Percentiles rank a stretch among this genome's conserved stretches.
Conservation (phyloP, 768 basidiomycete genomes). For the Suillus bovinus region DNA sequence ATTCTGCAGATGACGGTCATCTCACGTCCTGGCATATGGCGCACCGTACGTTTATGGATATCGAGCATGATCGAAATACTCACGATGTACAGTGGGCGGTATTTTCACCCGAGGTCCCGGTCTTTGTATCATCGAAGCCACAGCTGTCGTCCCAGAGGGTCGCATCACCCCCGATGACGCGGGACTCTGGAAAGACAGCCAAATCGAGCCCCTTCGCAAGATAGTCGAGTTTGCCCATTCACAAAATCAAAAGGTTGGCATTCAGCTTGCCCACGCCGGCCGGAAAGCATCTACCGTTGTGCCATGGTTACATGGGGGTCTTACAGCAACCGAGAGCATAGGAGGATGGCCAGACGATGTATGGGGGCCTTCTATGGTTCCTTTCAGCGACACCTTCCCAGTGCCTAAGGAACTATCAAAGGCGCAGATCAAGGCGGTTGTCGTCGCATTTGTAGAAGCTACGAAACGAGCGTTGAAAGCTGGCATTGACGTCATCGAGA, state of each 20-base stretch:
- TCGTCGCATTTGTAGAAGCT: slow-evolving; percentile 54
- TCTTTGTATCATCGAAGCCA: slow-evolving; percentile 64
- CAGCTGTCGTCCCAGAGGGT: slow-evolving; percentile 58
- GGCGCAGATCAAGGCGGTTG: slow-evolving; percentile 57
- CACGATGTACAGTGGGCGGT: slow-evolving; percentile 43
- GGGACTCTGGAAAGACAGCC: slow-evolving; percentile 66
- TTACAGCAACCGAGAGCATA: slow-evolving; percentile 34
- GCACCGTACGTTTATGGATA: slow-evolving; percentile 33
- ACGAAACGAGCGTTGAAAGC: slow-evolving; percentile 54
- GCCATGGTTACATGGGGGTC: slow-evolving; percentile 54
- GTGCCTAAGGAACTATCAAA: slow-evolving; percentile 56
- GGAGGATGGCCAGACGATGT: slow-evolving; percentile 59
- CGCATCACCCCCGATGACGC: slow-evolving; percentile 67
- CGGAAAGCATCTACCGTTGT: slow-evolving; percentile 68
- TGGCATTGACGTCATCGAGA: slow-evolving; percentile 60
- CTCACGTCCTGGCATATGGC: slow-evolving; percentile 58
- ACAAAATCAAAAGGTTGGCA: slow-evolving; percentile 66
- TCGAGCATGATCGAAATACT: neutral
- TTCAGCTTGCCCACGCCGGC: slow-evolving; percentile 78
- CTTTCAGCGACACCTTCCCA: slow-evolving; percentile 43
- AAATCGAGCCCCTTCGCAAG: slow-evolving; percentile 44
- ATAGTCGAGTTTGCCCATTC: slow-evolving; percentile 74
- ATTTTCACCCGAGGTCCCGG: slow-evolving; percentile 57
- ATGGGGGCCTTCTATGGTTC: slow-evolving; percentile 56
- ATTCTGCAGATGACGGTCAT: slow-evolving; percentile 55